Evolutionary conservation across 2,329 filamentous ascomycete species (phyloP).

Genomic region (Clarireedia monteithiana): DNA sequence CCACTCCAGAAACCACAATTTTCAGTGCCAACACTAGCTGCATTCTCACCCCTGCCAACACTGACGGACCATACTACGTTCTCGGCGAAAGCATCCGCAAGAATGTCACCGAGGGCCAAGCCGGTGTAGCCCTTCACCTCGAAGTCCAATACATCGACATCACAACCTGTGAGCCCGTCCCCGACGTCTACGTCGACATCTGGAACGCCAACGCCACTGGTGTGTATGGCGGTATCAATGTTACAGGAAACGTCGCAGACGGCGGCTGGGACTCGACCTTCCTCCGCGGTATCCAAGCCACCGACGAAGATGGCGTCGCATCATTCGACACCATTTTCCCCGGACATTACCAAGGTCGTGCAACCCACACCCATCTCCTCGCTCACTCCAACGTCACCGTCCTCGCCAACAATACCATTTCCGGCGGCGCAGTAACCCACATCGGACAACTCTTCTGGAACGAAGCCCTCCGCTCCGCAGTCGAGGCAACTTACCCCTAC

Average conservation of each 20-base stretch:
- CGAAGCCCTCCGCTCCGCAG: slow-evolving; percentile 39
- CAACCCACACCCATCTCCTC: slow-evolving; percentile 40
- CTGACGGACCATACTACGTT: slow-evolving; percentile 45
- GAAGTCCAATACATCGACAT: slow-evolving; percentile 35
- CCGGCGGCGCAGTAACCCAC: slow-evolving; percentile 42
- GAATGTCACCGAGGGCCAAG: slow-evolving; percentile 25
- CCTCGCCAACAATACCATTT: slow-evolving; percentile 34
- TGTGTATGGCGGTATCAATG: slow-evolving; percentile 32
- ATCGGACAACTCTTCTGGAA: slow-evolving; percentile 55
- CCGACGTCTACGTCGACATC: slow-evolving; percentile 30
- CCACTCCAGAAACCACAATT: slow-evolving; percentile 31
- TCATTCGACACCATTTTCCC: slow-evolving; percentile 37
- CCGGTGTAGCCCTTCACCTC: slow-evolving; percentile 33
- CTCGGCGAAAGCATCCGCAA: slow-evolving; percentile 31
- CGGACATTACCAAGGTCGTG: slow-evolving; percentile 39
- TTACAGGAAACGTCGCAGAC: slow-evolving; percentile 7
- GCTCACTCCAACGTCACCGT: slow-evolving; percentile 29
- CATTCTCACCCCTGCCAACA: slow-evolving; percentile 44
- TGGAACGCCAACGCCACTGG: slow-evolving; percentile 35
- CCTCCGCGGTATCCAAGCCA: slow-evolving; percentile 34
- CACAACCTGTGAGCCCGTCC: slow-evolving; percentile 34
- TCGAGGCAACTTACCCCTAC: slow-evolving; percentile 40
- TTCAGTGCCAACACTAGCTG: slow-evolving; percentile 39
- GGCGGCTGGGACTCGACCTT: slow-evolving; percentile 29
- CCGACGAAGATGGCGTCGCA: slow-evolving; percentile 33